phyloP scores from a whole-genome alignment of 345 rosid species.

The Pistacia atlantica region DNA sequence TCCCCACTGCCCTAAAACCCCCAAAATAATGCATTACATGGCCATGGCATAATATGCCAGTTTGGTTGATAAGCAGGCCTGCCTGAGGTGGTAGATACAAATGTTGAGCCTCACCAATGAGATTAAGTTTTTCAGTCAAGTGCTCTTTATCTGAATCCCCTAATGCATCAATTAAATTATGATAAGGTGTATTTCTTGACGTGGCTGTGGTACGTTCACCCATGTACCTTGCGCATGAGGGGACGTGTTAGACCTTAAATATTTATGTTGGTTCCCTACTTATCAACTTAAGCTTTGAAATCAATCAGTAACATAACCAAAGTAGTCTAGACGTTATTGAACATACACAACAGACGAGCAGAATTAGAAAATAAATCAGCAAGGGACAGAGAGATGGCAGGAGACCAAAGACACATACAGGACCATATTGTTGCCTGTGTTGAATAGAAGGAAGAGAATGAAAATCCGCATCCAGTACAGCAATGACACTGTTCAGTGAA shows the following conservation, averaged over 20 bases:
- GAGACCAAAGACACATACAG: conserved; percentile 62
- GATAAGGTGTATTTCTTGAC: no score
- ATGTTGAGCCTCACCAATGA: not conserved
- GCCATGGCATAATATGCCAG: not conserved
- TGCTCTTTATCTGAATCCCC: no score
- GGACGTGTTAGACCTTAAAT: no score
- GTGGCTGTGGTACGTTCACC: no score
- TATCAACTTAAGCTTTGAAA: no score
- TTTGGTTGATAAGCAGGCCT: not conserved
- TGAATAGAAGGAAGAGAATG: conserved; percentile 95
- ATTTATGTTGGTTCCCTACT: no score
- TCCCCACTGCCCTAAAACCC: not conserved
- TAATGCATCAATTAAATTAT: no score
- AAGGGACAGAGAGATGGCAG: not conserved
- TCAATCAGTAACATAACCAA: no score
- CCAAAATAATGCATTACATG: not conserved
- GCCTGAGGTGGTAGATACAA: no score
- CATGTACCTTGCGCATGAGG: no score
- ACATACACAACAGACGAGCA: not conserved
- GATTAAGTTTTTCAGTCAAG: not conserved
- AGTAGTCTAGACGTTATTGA: not conserved
- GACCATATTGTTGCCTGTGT: conserved; percentile 96
- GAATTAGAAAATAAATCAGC: conserved; percentile 14
- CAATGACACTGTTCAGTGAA: conserved; percentile 93
- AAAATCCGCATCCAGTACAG: conserved; percentile 98